phyloP scores from a whole-genome alignment of 768 basidiomycete genomes.

The Daedalea quercina region DNA sequence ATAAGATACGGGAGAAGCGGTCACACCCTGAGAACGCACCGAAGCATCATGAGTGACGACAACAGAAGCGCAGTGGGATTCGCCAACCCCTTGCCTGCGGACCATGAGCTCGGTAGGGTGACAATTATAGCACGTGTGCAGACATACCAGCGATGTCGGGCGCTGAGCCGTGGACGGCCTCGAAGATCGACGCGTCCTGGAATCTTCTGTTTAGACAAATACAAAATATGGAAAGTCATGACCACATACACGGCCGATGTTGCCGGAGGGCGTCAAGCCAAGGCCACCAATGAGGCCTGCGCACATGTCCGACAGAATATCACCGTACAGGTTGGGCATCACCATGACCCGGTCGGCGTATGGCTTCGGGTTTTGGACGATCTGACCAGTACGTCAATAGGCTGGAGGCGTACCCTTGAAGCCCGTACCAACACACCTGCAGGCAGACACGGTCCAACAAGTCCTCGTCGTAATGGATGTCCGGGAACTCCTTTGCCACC shows the following conservation, averaged over 20 bases:
- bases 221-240: background rate
- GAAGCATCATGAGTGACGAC: constrained; percentile 96
- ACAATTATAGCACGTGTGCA: background rate
- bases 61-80: constrained; percentile 99
- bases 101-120: background rate
- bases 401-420: background rate
- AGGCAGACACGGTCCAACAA: constrained; percentile 94
- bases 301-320: constrained; percentile 91
- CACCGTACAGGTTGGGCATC: constrained; percentile 97
- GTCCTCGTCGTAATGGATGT: constrained; percentile 93
- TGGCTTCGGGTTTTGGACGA: constrained; percentile 89
- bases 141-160: constrained; percentile 91
- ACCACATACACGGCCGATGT: constrained; percentile 80
- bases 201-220: background rate
- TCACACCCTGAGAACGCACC: constrained; percentile 40
- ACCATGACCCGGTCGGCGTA: constrained; percentile 98
- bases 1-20: constrained; percentile 14
- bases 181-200: constrained; percentile 97
- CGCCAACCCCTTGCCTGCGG: constrained; percentile 78
- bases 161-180: constrained; percentile 98
- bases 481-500: constrained; percentile 93
- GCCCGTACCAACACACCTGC: constrained; percentile 42
- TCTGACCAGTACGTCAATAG: constrained; percentile 31
- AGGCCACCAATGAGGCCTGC: constrained; percentile 97
- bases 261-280: constrained; percentile 94